Conservation (phyloP, 139 green algal genomes). For the Chlamydomonas sp. region DNA sequence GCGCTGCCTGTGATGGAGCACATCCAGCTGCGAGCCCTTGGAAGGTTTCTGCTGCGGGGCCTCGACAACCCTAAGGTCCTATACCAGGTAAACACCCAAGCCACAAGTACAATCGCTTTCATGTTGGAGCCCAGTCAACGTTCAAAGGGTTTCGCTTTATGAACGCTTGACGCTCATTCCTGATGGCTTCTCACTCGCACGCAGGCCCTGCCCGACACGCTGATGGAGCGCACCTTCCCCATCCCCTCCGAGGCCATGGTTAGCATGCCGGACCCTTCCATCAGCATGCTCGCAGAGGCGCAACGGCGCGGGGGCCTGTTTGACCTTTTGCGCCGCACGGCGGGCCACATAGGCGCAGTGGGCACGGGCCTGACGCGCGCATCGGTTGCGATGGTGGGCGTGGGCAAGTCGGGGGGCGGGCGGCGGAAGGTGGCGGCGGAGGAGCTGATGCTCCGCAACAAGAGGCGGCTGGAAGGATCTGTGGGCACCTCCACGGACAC, state of each 20-base stretch:
- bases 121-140: background rate
- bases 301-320: conserved; percentile 15
- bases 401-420: background rate
- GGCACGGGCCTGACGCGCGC: background rate
- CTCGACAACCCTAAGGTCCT: conserved; percentile 43
- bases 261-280: background rate
- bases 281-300: background rate
- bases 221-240: conserved; percentile 11
- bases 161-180: background rate
- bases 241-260: conserved; percentile 15
- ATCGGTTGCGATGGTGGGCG: no score
- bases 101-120: background rate
- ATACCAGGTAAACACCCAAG: conserved; percentile 5
- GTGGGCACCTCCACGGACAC: no score
- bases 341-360: background rate
- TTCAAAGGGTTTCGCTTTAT: background rate
- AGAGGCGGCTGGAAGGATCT: no score
- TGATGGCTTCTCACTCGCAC: background rate
- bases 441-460: no score
- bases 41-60: conserved; percentile 36
- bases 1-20: background rate
- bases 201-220: conserved; percentile 22
- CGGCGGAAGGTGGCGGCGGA: no score
- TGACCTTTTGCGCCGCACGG: conserved; percentile 14
- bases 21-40: conserved; percentile 38